Evolutionary conservation across 352 stramenopile species (phyloP).

Genomic region (Phytophthora litchii): DNA sequence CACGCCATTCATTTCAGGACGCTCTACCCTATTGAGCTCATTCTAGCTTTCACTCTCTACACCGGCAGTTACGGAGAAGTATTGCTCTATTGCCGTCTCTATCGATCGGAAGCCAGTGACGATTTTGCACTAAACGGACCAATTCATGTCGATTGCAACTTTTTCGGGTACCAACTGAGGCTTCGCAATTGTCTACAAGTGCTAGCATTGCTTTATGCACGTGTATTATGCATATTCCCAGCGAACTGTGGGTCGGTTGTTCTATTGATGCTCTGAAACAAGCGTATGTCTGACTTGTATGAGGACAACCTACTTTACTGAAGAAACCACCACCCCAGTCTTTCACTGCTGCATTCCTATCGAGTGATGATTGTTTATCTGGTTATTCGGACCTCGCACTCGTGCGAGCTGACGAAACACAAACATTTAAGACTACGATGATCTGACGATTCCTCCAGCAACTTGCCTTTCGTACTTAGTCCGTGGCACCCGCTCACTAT

Average conservation of each 20-base stretch:
- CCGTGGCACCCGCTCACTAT: background rate
- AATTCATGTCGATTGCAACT: constrained; percentile 92
- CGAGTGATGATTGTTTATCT: constrained; percentile 75
- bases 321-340: constrained; percentile 40
- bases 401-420: constrained; percentile 68
- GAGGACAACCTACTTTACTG: constrained; percentile 64
- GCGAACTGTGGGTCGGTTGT: constrained; percentile 6
- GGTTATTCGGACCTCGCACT: constrained; percentile 59
- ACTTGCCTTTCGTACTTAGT: constrained; percentile 42
- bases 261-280: constrained; percentile 82
- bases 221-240: no score
- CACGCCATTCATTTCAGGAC: constrained; percentile 24
- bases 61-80: no score
- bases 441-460: constrained; percentile 60
- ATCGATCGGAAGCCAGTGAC: constrained; percentile 62
- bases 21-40: no score
- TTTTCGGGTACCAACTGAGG: constrained; percentile 91
- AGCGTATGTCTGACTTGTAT: constrained; percentile 89
- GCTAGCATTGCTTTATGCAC: no score
- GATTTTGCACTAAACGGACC: constrained; percentile 81
- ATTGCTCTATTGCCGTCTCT: constrained; percentile 8
- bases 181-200: no score
- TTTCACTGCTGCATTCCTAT: constrained; percentile 13
- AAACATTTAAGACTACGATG: constrained; percentile 89
- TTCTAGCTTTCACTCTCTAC: constrained; percentile 21